phyloP scores from a whole-genome alignment of 2,329 filamentous ascomycete genomes.

The Penicillium sclerotigenum region DNA sequence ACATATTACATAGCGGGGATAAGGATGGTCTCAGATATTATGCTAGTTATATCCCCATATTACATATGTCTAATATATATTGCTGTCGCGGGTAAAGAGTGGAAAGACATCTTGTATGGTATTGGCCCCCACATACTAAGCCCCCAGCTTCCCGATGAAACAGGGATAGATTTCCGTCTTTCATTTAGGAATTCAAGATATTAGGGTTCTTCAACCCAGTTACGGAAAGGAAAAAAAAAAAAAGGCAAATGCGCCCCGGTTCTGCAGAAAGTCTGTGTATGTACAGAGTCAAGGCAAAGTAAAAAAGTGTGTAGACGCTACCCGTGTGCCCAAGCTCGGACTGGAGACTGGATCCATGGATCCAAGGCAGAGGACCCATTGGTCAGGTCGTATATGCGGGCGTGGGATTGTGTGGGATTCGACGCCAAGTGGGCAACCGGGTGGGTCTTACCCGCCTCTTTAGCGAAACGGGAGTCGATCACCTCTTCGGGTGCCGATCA shows the following conservation, averaged over 20 bases:
- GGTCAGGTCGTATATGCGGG: not conserved
- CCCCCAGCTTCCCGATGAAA: not conserved
- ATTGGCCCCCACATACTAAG: not conserved
- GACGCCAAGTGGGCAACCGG: not conserved
- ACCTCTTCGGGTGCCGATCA: not conserved
- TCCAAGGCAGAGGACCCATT: not conserved
- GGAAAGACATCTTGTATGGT: not conserved
- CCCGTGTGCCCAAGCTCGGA: not conserved
- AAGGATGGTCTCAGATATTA: too few relatives aligned
- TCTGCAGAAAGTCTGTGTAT: not conserved
- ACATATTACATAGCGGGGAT: not conserved
- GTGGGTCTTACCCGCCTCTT: conserved; percentile 5
- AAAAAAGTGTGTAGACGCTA: not conserved
- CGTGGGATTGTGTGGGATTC: too few relatives aligned
- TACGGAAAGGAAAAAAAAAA: not conserved
- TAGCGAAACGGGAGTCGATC: not conserved
- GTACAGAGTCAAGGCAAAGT: not conserved
- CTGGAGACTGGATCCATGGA: not conserved
- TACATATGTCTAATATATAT: too few relatives aligned
- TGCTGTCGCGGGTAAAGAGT: not conserved
- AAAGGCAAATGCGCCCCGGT: not conserved
- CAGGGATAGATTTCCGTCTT: too few relatives aligned
- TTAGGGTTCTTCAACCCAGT: not conserved
- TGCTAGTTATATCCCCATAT: too few relatives aligned
- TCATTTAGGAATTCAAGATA: too few relatives aligned